These are phyloP conservation scores for Saccharomycopsis babjevae DNA, from an alignment of 805 yeast species.

Conservation along the genomic window DNA sequence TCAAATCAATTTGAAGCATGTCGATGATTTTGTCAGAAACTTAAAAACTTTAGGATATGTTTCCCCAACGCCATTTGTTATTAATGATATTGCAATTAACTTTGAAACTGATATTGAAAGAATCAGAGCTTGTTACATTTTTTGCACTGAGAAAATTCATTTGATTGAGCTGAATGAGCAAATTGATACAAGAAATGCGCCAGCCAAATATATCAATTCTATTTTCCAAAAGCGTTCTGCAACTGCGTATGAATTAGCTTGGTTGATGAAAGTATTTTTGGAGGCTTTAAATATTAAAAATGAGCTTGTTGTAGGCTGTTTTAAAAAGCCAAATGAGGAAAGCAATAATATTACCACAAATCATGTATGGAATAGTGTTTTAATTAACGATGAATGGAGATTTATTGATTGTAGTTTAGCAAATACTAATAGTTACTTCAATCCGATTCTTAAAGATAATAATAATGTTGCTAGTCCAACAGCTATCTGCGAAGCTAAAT, in stretches of 20 bases:
- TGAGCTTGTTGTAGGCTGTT: conserved; percentile 71
- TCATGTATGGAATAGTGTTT: conserved; percentile 83
- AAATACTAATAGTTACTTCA: conserved; percentile 43
- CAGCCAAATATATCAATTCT: conserved; percentile 14
- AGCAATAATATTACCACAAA: conserved; percentile 40
- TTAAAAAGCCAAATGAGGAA: conserved; percentile 66
- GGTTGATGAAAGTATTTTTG: conserved; percentile 65
- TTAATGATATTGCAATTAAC: conserved; percentile 41
- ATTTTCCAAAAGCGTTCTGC: conserved; percentile 41
- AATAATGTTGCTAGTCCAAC: neutral
- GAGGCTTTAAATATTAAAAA: conserved; percentile 60
- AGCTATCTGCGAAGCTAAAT: conserved; percentile 8
- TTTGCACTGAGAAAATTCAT: conserved; percentile 50
- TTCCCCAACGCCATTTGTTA: conserved; percentile 45
- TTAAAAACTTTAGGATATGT: conserved; percentile 28
- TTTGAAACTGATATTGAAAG: conserved; percentile 46
- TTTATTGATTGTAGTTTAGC: conserved; percentile 67
- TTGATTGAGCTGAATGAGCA: conserved; percentile 31
- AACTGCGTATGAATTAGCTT: conserved; percentile 62
- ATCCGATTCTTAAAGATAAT: conserved; percentile 30
- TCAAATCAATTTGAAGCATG: conserved; percentile 25
- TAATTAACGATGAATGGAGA: conserved; percentile 62
- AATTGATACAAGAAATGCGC: conserved; percentile 26
- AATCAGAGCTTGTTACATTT: conserved; percentile 53
- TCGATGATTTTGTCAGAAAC: conserved; percentile 34